Conservation (phyloP, 1,284 basidiomycete genomes). For the Phellinidium pouzarii region DNA sequence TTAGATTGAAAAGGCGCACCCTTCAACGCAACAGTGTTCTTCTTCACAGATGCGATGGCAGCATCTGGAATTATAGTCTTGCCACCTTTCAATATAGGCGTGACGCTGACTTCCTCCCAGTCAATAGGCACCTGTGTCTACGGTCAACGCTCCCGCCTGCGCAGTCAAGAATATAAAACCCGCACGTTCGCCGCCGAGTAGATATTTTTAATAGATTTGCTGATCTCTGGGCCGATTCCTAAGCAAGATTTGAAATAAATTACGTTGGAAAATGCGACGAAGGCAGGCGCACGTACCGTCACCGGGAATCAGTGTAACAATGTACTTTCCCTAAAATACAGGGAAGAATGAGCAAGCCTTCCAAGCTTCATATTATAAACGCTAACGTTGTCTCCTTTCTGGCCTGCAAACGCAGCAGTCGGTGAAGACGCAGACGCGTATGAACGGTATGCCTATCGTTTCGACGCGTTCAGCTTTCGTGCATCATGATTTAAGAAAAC, state of each 20-base stretch:
- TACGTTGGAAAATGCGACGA: not conserved
- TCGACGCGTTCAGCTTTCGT: not conserved
- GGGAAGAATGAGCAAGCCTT: slow-evolving; percentile 1
- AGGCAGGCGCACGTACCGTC: slow-evolving; percentile 54
- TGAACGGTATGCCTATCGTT: slow-evolving; percentile 43
- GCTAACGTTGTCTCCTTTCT: slow-evolving; percentile 80
- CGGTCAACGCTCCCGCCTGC: slow-evolving; percentile 7
- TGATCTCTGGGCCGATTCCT: slow-evolving; percentile 99
- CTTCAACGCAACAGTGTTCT: slow-evolving; percentile 97
- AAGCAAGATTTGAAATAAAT: slow-evolving; percentile 20
- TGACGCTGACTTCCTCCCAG: slow-evolving; percentile 99
- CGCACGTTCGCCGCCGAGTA: slow-evolving; percentile 80
- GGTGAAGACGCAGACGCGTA: slow-evolving; percentile 63
- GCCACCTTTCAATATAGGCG: slow-evolving; percentile 88
- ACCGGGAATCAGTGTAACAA: slow-evolving; percentile 87
- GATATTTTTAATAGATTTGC: slow-evolving; percentile 92
- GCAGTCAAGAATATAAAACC: slow-evolving; percentile 16
- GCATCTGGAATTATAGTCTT: slow-evolving; percentile 95
- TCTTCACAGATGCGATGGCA: slow-evolving; percentile 89
- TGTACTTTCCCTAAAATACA: slow-evolving; percentile 79
- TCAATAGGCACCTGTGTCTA: slow-evolving; percentile 80
- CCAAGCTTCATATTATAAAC: not conserved
- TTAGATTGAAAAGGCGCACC: slow-evolving; percentile 40
- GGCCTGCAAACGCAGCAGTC: slow-evolving; percentile 81
- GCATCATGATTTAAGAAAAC: not conserved